phyloP scores from a whole-genome alignment of 2,329 filamentous ascomycete species.

The Fusarium mexicanum region DNA sequence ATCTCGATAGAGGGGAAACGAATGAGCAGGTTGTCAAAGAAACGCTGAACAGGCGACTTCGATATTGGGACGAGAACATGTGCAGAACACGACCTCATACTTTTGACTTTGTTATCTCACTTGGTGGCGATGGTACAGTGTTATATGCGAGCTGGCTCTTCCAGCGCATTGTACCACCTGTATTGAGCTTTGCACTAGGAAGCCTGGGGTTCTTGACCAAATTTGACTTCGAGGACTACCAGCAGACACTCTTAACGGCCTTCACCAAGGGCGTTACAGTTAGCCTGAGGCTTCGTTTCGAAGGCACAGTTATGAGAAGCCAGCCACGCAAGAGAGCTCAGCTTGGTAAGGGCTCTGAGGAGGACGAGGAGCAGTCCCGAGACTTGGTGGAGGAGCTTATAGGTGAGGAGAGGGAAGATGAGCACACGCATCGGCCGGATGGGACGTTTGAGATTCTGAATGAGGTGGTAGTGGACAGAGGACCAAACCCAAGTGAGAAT shows the following conservation, averaged over 20 bases:
- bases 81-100: constrained; percentile 81
- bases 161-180: constrained; percentile 92
- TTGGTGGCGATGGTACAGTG: constrained; percentile 96
- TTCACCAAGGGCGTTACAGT: constrained; percentile 89
- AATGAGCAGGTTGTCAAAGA: constrained; percentile 48
- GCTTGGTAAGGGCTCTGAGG: constrained; percentile 37
- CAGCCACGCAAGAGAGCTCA: constrained; percentile 56
- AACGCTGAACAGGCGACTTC: constrained; percentile 64
- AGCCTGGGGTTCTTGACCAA: constrained; percentile 96
- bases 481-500: constrained; percentile 85
- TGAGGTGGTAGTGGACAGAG: constrained; percentile 94
- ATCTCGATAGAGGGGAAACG: constrained; percentile 50
- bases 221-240: constrained; percentile 86
- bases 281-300: constrained; percentile 86
- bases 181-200: constrained; percentile 89
- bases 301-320: constrained; percentile 91
- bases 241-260: constrained; percentile 73
- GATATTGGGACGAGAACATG: constrained; percentile 85
- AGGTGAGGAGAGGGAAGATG: constrained; percentile 84
- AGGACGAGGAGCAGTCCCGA: constrained; percentile 56
- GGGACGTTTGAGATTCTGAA: constrained; percentile 91
- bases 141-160: constrained; percentile 97
- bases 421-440: constrained; percentile 85
- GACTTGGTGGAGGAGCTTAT: constrained; percentile 92
- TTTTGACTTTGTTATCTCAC: constrained; percentile 92